Base-by-base conservation (phyloP, 805 yeast genomes). In the Sugiyamaella floridensis region DNA sequence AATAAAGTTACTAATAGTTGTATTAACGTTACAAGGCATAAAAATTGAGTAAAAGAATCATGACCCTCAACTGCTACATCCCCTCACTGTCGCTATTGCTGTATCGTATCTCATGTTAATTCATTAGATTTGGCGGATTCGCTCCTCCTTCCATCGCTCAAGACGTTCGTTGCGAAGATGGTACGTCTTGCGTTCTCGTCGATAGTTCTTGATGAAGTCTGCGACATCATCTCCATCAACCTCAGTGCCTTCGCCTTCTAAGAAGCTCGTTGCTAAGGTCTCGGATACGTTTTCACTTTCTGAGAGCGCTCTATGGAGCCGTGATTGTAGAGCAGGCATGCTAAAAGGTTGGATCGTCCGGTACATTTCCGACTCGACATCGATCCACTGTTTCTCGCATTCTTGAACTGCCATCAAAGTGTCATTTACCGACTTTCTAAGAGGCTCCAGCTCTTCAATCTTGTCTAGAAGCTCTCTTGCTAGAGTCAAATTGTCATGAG, bases 141-240 rank as follows among this genome's bases (percentile, higher is more conserved):
- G 57, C 47, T 71, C 76, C 55, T 75, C 76, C 49, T 64, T 63
- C 71, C 82, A 70, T 26, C 83, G 70, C 40, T 69, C 70, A 47
- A 77, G 60, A 58, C 78, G 73, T 59, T 79, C 82, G 48, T 70
- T 70, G 40, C 75, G 64, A 45, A 74, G 45, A 62, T 80, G 78
- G 59, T 69, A 79, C 28, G 66, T 56, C 18, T 69, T 69, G 46
- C 83, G 67, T 42, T 70, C 71, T 2, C 55, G 55, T 47, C 70
- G 63, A 61, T 77, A 81, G n/a, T 64, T 63, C 14, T 62, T 58
- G 12, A 81, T 65, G 59, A 80, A 77, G 11, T 64, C 71, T 3
- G 54, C 55, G n/a, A 71, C 72, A 14, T 60, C 64, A 22, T 67
- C 61, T 50, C 51, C 57, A 9, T 45, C 53, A 14, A 10, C 42